A percentile compares a stretch with the other conserved stretches of the same genome.
Conservation (phyloP, 225 moss, liverwort and hornwort species). For the Physcomitrium patens region DNA sequence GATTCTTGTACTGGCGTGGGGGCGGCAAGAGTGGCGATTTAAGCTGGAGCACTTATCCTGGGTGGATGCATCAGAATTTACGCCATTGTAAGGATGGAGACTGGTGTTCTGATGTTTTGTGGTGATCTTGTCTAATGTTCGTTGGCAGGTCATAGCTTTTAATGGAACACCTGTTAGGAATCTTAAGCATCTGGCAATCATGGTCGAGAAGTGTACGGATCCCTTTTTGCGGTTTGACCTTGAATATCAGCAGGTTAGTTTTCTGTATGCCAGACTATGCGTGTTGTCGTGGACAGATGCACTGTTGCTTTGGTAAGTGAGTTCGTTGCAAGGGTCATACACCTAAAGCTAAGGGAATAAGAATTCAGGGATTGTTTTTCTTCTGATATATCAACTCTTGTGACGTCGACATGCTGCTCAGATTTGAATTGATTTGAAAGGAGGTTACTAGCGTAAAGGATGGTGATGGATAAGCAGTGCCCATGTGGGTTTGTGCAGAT, state of each 20-base stretch:
- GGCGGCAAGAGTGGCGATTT: background rate
- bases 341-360: background rate
- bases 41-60: background rate
- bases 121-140: slow-evolving; percentile 3
- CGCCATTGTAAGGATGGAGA: background rate
- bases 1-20: background rate
- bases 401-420: background rate
- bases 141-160: slow-evolving; percentile 84
- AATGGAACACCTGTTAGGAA: slow-evolving; percentile 92
- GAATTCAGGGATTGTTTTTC: background rate
- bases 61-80: slow-evolving; percentile 2
- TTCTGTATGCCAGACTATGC: slow-evolving; percentile 7
- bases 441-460: slow-evolving; percentile 8
- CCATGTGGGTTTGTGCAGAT: slow-evolving; percentile 63
- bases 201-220: slow-evolving; percentile 92
- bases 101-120: slow-evolving; percentile 19
- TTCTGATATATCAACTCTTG: background rate
- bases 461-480: background rate
- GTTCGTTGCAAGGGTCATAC: background rate
- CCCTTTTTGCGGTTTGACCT: slow-evolving; percentile 96
- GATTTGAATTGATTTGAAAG: background rate
- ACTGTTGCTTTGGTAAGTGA: background rate
- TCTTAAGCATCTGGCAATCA: slow-evolving; percentile 90
- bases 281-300: background rate
- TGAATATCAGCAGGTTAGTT: slow-evolving; percentile 91